Evolutionary conservation across 2,329 filamentous ascomycete genomes (phyloP).

Genomic region (Ophiocordyceps camponoti-saundersi): DNA sequence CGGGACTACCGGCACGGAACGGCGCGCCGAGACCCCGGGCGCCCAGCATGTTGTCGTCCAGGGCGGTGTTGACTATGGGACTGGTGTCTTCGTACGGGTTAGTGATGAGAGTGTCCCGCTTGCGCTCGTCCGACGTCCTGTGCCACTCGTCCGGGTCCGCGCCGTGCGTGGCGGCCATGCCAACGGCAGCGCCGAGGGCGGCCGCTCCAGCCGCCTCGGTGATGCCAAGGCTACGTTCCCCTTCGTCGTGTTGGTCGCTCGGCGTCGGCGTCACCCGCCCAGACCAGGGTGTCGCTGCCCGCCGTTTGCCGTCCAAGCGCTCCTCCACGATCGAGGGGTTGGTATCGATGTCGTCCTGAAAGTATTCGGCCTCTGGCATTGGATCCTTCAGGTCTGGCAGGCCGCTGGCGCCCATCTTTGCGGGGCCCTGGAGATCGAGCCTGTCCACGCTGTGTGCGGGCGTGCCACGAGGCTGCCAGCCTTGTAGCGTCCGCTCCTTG

Average conservation of each 20-base stretch:
- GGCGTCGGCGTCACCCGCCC: constrained; percentile 34
- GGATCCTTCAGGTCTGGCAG: constrained; percentile 53
- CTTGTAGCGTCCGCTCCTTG: constrained; percentile 42
- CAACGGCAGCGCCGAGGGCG: constrained; percentile 32
- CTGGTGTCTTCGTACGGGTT: constrained; percentile 51
- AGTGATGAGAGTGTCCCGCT: constrained; percentile 48
- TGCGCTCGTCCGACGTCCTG: constrained; percentile 42
- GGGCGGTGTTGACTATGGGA: constrained; percentile 38
- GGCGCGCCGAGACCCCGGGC: constrained; percentile 21
- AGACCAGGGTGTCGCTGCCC: constrained; percentile 29
- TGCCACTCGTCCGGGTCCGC: constrained; percentile 49
- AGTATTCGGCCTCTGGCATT: constrained; percentile 61
- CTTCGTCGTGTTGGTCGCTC: constrained; percentile 1
- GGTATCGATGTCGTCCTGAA: constrained; percentile 54
- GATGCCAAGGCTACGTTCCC: constrained; percentile 20
- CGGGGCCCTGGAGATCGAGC: constrained; percentile 32
- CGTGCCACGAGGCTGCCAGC: constrained; percentile 34
- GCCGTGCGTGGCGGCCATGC: constrained; percentile 27
- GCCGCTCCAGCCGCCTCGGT: constrained; percentile 37
- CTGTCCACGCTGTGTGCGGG: constrained; percentile 42
- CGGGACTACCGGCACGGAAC: constrained; percentile 37
- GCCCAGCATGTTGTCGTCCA: constrained; percentile 31
- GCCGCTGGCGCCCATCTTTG: constrained; percentile 49
- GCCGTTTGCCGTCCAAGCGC: constrained; percentile 39
- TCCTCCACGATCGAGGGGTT: constrained; percentile 75